phyloP scores from a whole-genome alignment of 306 rosid species.

The Parietaria judaica region DNA sequence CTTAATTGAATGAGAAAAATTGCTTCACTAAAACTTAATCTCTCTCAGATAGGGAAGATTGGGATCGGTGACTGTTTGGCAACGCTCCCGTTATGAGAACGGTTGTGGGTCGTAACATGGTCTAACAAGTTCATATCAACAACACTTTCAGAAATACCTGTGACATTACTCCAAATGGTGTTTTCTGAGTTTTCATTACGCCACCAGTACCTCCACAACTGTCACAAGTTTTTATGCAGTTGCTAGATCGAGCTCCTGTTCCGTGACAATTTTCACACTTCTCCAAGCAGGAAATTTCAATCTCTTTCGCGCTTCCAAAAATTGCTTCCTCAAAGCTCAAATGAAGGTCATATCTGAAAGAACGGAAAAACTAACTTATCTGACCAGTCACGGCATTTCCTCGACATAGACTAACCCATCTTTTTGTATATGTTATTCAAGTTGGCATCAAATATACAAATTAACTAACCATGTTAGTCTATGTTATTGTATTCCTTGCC shows the following conservation, averaged over 20 bases:
- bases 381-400: not conserved
- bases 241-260: slow-evolving; percentile 70
- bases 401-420: not conserved
- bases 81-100: no score
- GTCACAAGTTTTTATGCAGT: slow-evolving; percentile 52
- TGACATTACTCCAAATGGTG: slow-evolving; percentile 88
- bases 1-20: no score
- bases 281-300: slow-evolving; percentile 60
- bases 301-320: slow-evolving; percentile 65
- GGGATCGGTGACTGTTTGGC: no score
- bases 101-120: no score
- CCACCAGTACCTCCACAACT: slow-evolving; percentile 89
- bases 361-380: not conserved
- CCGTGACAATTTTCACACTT: slow-evolving; percentile 69
- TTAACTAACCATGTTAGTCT: no score
- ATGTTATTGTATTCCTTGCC: not conserved
- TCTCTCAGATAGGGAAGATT: no score
- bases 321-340: slow-evolving; percentile 86
- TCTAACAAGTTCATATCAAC: no score
- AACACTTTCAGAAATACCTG: slow-evolving; percentile 31
- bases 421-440: not conserved
- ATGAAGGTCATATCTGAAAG: slow-evolving; percentile 62
- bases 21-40: no score
- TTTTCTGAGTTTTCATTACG: slow-evolving; percentile 62
- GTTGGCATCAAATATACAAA: not conserved